A percentile compares a stretch with the other conserved stretches of the same genome.
Evolutionary conservation across 805 yeast species (phyloP).

Genomic region (Lipomyces lipofer): DNA sequence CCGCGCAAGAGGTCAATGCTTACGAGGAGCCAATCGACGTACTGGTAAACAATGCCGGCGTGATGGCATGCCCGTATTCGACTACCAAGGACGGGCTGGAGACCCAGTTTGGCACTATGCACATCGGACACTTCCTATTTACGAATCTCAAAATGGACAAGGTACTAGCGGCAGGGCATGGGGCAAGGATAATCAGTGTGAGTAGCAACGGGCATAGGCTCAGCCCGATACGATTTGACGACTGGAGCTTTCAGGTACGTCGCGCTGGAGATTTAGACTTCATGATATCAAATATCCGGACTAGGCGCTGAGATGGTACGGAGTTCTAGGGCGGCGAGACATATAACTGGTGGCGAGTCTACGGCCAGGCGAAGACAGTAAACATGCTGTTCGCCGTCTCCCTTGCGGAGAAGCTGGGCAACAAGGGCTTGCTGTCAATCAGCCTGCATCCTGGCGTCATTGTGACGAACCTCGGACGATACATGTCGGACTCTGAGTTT

Average conservation of each 20-base stretch:
- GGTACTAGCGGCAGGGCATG: background rate
- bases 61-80: conserved; percentile 71
- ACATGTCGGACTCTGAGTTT: background rate
- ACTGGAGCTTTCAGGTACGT: background rate
- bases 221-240: background rate
- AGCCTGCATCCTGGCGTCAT: conserved; percentile 3
- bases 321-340: background rate
- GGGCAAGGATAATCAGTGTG: background rate
- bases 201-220: background rate
- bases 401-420: background rate
- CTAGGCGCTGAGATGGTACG: too few species aligned
- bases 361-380: conserved; percentile 15
- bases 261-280: too few species aligned
- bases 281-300: too few species aligned
- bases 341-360: background rate
- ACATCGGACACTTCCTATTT: conserved; percentile 69
- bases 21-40: conserved; percentile 47
- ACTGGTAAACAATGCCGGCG: conserved; percentile 74
- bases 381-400: conserved; percentile 4
- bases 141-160: conserved; percentile 45
- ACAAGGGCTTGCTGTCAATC: background rate
- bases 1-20: background rate
- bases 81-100: conserved; percentile 70
- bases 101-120: conserved; percentile 75
- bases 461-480: background rate